These are phyloP conservation scores for Phytophthora parvispora DNA, from an alignment of 352 stramenopile species.

Conservation along the genomic window DNA sequence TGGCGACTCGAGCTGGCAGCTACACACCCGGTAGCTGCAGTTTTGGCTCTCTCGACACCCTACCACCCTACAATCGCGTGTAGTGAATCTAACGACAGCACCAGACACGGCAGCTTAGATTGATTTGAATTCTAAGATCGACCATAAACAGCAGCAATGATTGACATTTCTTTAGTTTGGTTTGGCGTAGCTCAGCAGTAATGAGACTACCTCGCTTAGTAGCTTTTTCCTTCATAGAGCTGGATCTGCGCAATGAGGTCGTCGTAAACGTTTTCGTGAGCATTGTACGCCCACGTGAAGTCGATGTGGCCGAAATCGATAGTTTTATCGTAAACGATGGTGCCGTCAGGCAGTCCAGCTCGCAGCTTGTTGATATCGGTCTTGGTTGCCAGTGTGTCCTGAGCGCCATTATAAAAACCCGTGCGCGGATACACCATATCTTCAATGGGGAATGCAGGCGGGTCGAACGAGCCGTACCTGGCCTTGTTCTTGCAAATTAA, in stretches of 20 bases:
- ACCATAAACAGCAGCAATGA: too few relatives aligned
- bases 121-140: conserved; percentile 9
- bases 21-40: conserved; percentile 58
- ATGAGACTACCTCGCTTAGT: too few relatives aligned
- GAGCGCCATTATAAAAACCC: conserved; percentile 53
- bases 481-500: conserved; percentile 68
- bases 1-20: conserved; percentile 60
- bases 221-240: too few relatives aligned
- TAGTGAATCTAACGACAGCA: conserved; percentile 6
- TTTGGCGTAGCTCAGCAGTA: too few relatives aligned
- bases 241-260: conserved; percentile 66
- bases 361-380: conserved; percentile 60
- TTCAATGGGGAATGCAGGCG: conserved; percentile 53
- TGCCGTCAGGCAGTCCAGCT: conserved; percentile 45
- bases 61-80: conserved; percentile 34
- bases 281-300: conserved; percentile 76
- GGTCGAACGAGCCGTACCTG: conserved; percentile 59
- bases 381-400: conserved; percentile 64
- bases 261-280: conserved; percentile 61
- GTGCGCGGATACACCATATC: conserved; percentile 59
- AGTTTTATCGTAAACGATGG: conserved; percentile 58
- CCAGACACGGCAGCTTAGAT: not conserved
- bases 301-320: conserved; percentile 73
- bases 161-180: too few relatives aligned
- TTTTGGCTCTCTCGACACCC: conserved; percentile 43